Conservation (phyloP, 495 filamentous ascomycete genomes). For the Neurospora tetrasperma region DNA sequence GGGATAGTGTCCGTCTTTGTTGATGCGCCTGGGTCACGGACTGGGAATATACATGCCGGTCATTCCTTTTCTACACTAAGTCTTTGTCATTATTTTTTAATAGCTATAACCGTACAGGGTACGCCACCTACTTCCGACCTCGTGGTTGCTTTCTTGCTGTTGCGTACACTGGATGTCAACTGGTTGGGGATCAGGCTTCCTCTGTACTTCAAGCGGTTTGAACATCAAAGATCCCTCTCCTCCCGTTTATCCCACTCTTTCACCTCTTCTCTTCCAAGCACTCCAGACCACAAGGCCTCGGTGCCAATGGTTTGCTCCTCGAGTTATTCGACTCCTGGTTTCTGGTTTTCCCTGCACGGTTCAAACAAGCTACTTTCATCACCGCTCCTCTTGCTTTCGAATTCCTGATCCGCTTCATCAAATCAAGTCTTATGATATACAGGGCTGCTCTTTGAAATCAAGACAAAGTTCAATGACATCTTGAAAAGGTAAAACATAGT, state of each 20-base stretch:
- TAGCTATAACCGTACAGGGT: slow-evolving; percentile 5
- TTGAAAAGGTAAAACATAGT: neutral
- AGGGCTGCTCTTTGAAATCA: neutral
- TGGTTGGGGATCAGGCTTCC: neutral
- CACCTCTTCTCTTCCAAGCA: neutral
- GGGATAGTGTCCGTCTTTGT: neutral
- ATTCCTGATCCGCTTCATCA: neutral
- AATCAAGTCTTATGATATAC: neutral
- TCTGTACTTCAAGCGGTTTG: neutral
- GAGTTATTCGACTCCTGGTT: neutral
- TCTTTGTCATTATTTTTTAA: slow-evolving; percentile 6
- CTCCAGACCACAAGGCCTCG: neutral
- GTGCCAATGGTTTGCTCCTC: neutral
- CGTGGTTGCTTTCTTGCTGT: neutral
- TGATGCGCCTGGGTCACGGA: slow-evolving; percentile 8
- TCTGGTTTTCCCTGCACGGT: neutral
- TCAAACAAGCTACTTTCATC: neutral
- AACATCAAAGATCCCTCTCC: neutral
- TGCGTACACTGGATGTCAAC: neutral
- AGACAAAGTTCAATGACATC: neutral
- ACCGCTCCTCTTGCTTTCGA: neutral
- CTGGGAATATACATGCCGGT: slow-evolving; percentile 18
- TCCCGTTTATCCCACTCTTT: neutral
- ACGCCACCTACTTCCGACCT: slow-evolving; percentile 8
- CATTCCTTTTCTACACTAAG: slow-evolving; percentile 3